Conservation (phyloP, 371 early-diverging fungal genomes). For the Mucor saturninus region DNA sequence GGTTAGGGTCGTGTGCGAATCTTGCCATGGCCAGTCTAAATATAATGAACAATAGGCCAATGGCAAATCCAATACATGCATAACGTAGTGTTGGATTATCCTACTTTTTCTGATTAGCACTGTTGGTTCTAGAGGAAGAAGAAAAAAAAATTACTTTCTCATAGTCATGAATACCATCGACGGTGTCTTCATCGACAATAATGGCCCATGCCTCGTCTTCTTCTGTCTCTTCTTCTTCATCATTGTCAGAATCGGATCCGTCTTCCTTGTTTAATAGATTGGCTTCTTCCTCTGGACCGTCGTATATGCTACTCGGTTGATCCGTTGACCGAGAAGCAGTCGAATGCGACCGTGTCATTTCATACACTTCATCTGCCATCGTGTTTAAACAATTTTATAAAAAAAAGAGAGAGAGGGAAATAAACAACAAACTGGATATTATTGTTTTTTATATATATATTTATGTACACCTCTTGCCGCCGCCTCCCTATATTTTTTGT, state of each 20-base stretch:
- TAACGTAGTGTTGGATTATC: slow-evolving; percentile 22
- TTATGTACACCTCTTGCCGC: too few species aligned
- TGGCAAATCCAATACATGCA: slow-evolving; percentile 21
- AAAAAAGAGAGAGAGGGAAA: too few species aligned
- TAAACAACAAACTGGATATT: too few species aligned
- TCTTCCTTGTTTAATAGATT: slow-evolving; percentile 28
- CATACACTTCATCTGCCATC: slow-evolving; percentile 23
- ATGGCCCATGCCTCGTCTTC: slow-evolving; percentile 27
- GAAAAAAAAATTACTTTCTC: slow-evolving; percentile 3
- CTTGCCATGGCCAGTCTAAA: slow-evolving; percentile 29
- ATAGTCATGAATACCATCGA: slow-evolving; percentile 1
- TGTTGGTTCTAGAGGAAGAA: background rate
- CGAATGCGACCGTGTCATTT: slow-evolving; percentile 21
- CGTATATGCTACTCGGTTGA: slow-evolving; percentile 4
- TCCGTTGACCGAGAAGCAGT: slow-evolving; percentile 16
- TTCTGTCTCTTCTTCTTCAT: slow-evolving; percentile 8
- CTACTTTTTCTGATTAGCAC: background rate
- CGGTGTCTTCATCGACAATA: slow-evolving; percentile 20
- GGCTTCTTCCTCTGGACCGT: slow-evolving; percentile 24
- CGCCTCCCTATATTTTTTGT: too few species aligned
- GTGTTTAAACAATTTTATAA: too few species aligned
- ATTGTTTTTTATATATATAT: too few species aligned
- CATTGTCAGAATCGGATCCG: slow-evolving; percentile 12
- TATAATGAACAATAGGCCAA: slow-evolving; percentile 36
- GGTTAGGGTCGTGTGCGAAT: slow-evolving; percentile 16